These are phyloP conservation scores for Digitaria exilis DNA, from an alignment of 202 grass and related monocot species.

Conservation along the genomic window DNA sequence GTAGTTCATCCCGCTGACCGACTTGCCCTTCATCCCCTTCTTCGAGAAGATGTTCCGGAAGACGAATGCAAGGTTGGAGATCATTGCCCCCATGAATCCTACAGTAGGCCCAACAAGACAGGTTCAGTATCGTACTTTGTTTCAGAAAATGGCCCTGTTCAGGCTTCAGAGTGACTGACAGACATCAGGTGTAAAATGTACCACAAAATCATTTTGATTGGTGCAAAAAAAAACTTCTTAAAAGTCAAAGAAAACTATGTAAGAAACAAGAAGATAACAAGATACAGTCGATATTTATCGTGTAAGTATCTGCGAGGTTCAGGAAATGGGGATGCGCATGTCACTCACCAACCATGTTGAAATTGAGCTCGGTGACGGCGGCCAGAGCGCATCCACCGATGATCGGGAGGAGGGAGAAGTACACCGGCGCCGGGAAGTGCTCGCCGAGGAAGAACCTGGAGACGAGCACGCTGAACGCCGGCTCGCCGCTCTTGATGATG, in stretches of 20 bases:
- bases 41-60: constrained; percentile 97
- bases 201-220: background rate
- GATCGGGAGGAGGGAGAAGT: constrained; percentile 87
- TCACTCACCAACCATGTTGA: constrained; percentile 85
- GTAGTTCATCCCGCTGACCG: constrained; percentile 97
- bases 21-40: constrained; percentile 97
- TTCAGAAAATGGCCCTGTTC: background rate
- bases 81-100: constrained; percentile 99
- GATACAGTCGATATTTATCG: constrained; percentile 35
- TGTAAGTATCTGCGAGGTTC: constrained; percentile 20
- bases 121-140: too few relatives aligned
- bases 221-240: background rate
- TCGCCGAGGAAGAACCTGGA: constrained; percentile 78
- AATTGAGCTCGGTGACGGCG: constrained; percentile 91
- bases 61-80: constrained; percentile 94
- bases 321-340: background rate
- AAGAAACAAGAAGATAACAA: background rate
- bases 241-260: constrained; percentile 23
- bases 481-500: constrained; percentile 98
- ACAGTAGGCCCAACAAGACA: background rate
- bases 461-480: constrained; percentile 88
- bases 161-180: constrained; percentile 3
- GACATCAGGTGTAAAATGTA: background rate
- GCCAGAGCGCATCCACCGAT: constrained; percentile 89
- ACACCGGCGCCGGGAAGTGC: constrained; percentile 70